A percentile compares a stretch with the other conserved stretches of the same genome.
Evolutionary conservation across 805 yeast genomes (phyloP).

Genomic region (Ogataea corticis): DNA sequence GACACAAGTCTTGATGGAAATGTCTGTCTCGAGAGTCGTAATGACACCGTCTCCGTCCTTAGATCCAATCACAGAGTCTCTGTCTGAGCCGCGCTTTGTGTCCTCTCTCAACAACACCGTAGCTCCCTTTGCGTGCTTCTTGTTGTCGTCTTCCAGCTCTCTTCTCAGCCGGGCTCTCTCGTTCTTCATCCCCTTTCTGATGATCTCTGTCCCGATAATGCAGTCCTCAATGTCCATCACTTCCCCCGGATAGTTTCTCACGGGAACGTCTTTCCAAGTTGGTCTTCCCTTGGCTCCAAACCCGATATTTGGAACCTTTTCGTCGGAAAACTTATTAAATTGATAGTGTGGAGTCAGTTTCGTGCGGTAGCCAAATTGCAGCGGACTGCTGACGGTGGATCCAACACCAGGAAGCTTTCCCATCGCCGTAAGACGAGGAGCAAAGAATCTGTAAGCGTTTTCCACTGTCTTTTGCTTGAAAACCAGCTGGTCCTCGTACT

Average conservation of each 20-base stretch:
- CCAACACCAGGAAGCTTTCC: conserved; percentile 59
- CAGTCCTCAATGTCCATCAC: conserved; percentile 94
- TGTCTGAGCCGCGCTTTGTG: conserved; percentile 40
- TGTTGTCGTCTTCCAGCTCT: conserved; percentile 36
- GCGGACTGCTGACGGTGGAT: conserved; percentile 60
- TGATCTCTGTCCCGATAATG: conserved; percentile 77
- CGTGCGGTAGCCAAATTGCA: conserved; percentile 77
- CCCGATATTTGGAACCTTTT: conserved; percentile 67
- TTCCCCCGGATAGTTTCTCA: conserved; percentile 50
- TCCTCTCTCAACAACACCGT: conserved; percentile 84
- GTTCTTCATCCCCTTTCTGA: conserved; percentile 69
- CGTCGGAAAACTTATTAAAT: conserved; percentile 50
- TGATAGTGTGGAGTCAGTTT: conserved; percentile 96
- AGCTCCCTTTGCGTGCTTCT: conserved; percentile 60
- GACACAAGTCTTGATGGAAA: conserved; percentile 63
- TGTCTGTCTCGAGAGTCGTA: conserved; percentile 35
- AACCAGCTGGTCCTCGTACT: conserved; percentile 69
- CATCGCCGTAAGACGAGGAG: conserved; percentile 49
- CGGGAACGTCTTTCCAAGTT: conserved; percentile 51
- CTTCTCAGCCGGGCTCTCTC: conserved; percentile 61
- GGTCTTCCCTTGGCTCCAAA: conserved; percentile 87
- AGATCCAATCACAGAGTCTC: conserved; percentile 45
- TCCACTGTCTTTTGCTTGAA: conserved; percentile 73
- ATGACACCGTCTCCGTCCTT: conserved; percentile 40
- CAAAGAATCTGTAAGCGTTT: conserved; percentile 80